Evolutionary conservation across 2,329 filamentous ascomycete species (phyloP), one percentile per base, ranked within the genome.

Genomic region (Colletotrichum gloeosporioides): DNA sequence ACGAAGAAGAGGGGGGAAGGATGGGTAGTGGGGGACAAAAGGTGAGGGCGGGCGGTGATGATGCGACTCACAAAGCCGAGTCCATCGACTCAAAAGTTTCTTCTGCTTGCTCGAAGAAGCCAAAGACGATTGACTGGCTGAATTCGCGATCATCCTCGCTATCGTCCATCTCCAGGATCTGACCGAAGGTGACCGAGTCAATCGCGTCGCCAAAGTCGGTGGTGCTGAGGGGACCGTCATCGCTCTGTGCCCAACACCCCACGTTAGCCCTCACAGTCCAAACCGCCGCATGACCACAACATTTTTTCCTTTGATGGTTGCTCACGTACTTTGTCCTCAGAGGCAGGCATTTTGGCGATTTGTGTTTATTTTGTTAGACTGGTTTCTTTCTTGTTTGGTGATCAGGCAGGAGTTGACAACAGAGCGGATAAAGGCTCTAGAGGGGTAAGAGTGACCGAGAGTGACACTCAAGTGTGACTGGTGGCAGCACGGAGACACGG

Each of bases 121-220:
- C 95, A 83, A 92, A 94, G 65, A 99, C 96, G 79, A 99, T 96
- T 77, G 94, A 93, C 81, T 90, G 92, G 87, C 95, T 98, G 89
- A 99, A 99, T 65, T 98, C 95, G 80, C 93, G 91, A 78, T 96
- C 94, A 13, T 93, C 92, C 79, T 95, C 94, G 78, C 95, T 94
- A 78, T 99, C 97, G 84, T 99, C 97, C 96, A 99, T 98, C 86
- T 99, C 97, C 78, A 99, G 92, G 84, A 99, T 99, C 88, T 99
- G 97, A 81, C 93, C 93, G 82, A 99, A 99, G 73, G 96, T 98
- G 71, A 86, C 84, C 77, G 89, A 87, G 84, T 99, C 96, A 85
- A 99, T 93, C 83, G 90, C 90, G 79, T 97, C 94, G 76, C 92
- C 93, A 79, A 95, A 91, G 76, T 76, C 34, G 82, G 82, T 27